Conservation (phyloP, 345 rosid genomes). For the Salix suchowensis region DNA sequence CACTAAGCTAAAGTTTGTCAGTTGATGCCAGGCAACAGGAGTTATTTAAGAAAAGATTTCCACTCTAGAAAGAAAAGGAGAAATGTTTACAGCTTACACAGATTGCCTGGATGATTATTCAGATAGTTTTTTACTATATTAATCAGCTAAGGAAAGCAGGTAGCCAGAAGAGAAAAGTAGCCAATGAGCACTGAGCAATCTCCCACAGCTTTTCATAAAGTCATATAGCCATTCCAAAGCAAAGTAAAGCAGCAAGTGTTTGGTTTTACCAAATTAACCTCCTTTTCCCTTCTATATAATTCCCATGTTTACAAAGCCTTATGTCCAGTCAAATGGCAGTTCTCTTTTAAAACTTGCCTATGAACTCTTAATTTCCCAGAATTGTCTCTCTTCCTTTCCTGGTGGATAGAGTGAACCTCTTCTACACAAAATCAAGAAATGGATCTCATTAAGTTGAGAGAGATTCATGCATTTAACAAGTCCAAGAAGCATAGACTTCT, state of each 20-base stretch:
- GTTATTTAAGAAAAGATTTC: no score
- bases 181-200: constrained; percentile 17
- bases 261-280: constrained; percentile 15
- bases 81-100: neutral
- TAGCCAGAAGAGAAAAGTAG: constrained; percentile 7
- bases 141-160: constrained; percentile 1
- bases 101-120: neutral
- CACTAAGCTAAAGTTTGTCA: neutral
- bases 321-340: constrained; percentile 30
- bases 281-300: constrained; percentile 23
- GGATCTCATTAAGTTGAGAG: constrained; percentile 28
- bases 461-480: constrained; percentile 29
- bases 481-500: constrained; percentile 29
- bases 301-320: constrained; percentile 11
- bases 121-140: neutral
- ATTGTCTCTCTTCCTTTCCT: neutral
- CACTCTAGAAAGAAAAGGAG: neutral
- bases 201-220: constrained; percentile 29
- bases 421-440: neutral
- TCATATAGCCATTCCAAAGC: neutral
- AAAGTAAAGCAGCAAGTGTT: constrained; percentile 9
- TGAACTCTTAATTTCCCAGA: constrained; percentile 7
- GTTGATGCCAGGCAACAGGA: neutral
- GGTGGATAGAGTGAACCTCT: neutral
- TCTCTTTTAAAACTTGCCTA: constrained; percentile 11